Evolutionary conservation across 345 rosid species (phyloP).

Genomic region (Hibiscus tridactylites): DNA sequence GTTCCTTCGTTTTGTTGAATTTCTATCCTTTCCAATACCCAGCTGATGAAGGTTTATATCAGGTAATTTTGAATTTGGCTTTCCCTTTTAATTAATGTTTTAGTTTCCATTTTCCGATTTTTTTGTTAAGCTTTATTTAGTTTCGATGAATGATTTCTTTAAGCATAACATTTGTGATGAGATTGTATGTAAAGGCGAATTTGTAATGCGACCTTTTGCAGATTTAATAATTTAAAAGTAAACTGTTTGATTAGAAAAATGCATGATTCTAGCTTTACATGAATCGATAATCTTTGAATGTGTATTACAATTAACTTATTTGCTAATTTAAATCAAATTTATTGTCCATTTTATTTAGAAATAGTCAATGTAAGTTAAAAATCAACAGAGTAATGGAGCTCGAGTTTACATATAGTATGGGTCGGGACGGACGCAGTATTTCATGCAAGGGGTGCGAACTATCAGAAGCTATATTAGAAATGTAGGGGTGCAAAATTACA

Average conservation of each 20-base stretch:
- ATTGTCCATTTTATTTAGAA: not conserved
- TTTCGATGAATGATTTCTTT: not conserved
- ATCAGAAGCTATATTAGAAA: no score
- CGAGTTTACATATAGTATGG: not conserved
- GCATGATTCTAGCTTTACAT: not conserved
- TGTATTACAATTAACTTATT: not conserved
- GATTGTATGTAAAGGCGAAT: not conserved
- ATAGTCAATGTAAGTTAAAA: not conserved
- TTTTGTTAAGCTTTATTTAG: not conserved
- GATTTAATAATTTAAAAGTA: not conserved
- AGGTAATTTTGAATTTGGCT: conserved; percentile 18
- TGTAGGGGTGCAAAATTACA: no score
- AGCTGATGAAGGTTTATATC: conserved; percentile 46
- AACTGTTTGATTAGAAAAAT: not conserved
- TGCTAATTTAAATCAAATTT: not conserved
- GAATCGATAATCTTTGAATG: not conserved
- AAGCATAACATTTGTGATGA: not conserved
- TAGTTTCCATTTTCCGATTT: not conserved
- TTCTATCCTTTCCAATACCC: conserved; percentile 74
- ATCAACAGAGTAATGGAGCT: not conserved
- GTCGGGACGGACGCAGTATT: not conserved
- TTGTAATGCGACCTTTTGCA: not conserved
- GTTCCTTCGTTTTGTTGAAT: conserved; percentile 64
- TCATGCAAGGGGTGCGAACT: no score
- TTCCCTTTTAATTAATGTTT: not conserved